These are phyloP conservation scores for Tetrapisispora iriomotensis DNA, from an alignment of 805 yeast species.

Conservation along the genomic window DNA sequence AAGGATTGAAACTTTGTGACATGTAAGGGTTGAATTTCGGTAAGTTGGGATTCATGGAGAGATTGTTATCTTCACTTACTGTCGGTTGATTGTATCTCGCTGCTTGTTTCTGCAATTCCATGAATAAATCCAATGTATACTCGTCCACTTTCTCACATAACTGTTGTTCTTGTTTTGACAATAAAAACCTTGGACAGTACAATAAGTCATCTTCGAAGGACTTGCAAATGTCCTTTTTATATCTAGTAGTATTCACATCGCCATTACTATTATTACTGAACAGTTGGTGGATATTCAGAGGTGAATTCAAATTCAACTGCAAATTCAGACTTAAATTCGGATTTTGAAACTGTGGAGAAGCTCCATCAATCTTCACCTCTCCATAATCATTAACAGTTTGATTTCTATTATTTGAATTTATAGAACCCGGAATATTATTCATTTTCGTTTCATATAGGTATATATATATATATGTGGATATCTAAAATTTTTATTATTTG, in stretches of 20 bases:
- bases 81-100: not conserved
- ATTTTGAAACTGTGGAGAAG: too few species aligned
- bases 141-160: constrained; percentile 21
- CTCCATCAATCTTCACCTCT: too few species aligned
- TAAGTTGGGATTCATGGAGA: too few species aligned
- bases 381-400: too few species aligned
- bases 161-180: constrained; percentile 21
- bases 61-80: too few species aligned
- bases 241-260: constrained; percentile 14
- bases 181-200: constrained; percentile 25
- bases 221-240: constrained; percentile 21
- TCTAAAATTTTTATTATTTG: too few species aligned
- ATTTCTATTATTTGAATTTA: too few species aligned
- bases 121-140: constrained; percentile 20
- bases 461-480: too few species aligned
- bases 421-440: too few species aligned
- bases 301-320: not conserved
- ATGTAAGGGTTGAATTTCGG: constrained; percentile 55
- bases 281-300: not conserved
- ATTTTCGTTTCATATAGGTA: too few species aligned
- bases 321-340: too few species aligned
- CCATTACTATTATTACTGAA: too few species aligned
- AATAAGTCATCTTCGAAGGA: constrained; percentile 27
- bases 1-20: constrained; percentile 53
- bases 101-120: constrained; percentile 1